Percentiles rank a stretch among this genome's conserved stretches.
Conservation (phyloP, 257 asterid genomes). For the Fraxinus cuspidata region DNA sequence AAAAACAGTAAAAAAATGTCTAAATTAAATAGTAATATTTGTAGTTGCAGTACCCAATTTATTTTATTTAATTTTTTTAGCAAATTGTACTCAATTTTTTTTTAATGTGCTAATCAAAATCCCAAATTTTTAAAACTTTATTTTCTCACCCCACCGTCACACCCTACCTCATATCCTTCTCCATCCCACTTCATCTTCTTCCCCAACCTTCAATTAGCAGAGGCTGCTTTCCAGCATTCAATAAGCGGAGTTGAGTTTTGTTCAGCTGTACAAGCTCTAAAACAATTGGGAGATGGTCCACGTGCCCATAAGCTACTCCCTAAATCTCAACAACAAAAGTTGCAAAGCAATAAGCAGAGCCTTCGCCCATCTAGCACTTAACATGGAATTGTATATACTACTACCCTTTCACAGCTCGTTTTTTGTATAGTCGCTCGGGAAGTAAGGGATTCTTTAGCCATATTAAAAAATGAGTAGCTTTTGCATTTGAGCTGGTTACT, state of each 20-base stretch:
- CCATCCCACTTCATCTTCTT: no score
- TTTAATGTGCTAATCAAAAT: no score
- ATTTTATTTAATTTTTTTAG: no score
- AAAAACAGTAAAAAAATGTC: no score
- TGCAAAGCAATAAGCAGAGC: constrained; percentile 49
- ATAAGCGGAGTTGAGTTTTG: constrained; percentile 70
- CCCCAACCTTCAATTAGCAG: constrained; percentile 51
- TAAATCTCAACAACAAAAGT: constrained; percentile 66
- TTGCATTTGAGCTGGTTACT: constrained; percentile 75
- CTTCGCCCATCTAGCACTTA: constrained; percentile 57
- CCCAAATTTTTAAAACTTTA: no score
- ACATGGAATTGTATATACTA: constrained; percentile 65
- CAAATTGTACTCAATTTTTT: no score
- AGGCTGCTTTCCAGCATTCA: constrained; percentile 69
- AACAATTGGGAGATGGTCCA: constrained; percentile 81
- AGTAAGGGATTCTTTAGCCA: constrained; percentile 66
- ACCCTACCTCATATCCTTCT: no score
- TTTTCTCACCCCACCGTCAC: no score
- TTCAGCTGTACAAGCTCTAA: constrained; percentile 66
- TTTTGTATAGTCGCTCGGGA: constrained; percentile 88
- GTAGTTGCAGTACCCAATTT: no score
- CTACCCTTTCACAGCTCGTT: constrained; percentile 73
- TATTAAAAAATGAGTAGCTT: constrained; percentile 78
- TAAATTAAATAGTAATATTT: no score
- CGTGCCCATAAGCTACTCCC: constrained; percentile 79